A percentile compares a stretch with the other conserved stretches of the same genome.
Conservation (phyloP, 805 yeast species). For the Maudiozyma bulderi region DNA sequence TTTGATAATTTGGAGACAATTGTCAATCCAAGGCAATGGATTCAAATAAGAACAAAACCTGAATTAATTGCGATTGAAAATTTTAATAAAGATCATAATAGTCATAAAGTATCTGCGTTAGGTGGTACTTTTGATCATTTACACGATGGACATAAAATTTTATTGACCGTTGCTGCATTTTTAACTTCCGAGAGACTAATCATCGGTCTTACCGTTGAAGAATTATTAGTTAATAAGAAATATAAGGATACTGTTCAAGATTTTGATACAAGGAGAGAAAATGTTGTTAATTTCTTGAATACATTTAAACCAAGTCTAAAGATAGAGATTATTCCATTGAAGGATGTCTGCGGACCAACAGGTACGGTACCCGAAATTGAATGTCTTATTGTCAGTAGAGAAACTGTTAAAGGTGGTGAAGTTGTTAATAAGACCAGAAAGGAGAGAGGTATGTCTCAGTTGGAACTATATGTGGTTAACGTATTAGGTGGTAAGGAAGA, state of each 20-base stretch:
- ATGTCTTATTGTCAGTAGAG: slow-evolving; percentile 71
- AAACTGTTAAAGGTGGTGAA: slow-evolving; percentile 67
- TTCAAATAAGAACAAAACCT: not conserved
- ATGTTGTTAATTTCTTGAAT: slow-evolving; percentile 42
- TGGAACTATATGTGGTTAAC: slow-evolving; percentile 45
- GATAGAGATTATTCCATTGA: slow-evolving; percentile 51
- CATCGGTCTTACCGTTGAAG: slow-evolving; percentile 76
- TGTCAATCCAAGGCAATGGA: not conserved
- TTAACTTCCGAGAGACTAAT: slow-evolving; percentile 47
- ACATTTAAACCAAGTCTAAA: slow-evolving; percentile 37
- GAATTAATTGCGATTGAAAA: not conserved
- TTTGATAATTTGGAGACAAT: not conserved
- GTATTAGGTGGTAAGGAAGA: slow-evolving; percentile 58
- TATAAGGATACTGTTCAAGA: slow-evolving; percentile 55
- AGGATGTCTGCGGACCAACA: slow-evolving; percentile 92
- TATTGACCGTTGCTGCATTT: slow-evolving; percentile 64
- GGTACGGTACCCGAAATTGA: slow-evolving; percentile 65
- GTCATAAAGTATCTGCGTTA: slow-evolving; percentile 44
- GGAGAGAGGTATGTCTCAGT: slow-evolving; percentile 42
- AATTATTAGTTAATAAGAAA: slow-evolving; percentile 64
- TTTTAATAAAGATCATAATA: slow-evolving; percentile 12
- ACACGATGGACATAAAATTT: slow-evolving; percentile 89
- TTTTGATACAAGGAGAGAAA: slow-evolving; percentile 40
- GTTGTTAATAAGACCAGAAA: slow-evolving; percentile 57
- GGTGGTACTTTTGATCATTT: slow-evolving; percentile 98